phyloP scores from a whole-genome alignment of 148 eudicot species.

The Amaranthus hypochondriacus region DNA sequence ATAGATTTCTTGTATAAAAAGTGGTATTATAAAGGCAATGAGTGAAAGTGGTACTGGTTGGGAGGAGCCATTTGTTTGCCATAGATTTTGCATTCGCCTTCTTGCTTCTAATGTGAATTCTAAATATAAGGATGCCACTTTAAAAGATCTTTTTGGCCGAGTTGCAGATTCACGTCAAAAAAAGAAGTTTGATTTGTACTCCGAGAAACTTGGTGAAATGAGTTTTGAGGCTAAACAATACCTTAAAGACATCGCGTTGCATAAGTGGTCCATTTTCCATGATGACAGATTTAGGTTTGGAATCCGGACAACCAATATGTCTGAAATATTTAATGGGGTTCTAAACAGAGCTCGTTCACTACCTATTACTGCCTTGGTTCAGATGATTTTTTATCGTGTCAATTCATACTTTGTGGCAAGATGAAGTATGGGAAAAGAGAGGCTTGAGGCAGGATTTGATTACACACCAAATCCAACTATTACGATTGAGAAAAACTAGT shows the following conservation, averaged over 20 bases:
- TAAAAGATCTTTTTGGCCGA: neutral
- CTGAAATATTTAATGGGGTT: neutral
- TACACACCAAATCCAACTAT: neutral
- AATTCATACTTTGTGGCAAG: neutral
- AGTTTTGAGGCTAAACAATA: neutral
- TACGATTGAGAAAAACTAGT: neutral
- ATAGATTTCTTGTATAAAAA: too few relatives aligned
- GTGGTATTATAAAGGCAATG: too few relatives aligned
- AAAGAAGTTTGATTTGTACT: neutral
- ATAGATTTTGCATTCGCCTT: neutral
- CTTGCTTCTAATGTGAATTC: neutral
- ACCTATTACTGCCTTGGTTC: neutral
- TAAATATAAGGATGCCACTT: neutral
- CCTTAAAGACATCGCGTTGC: neutral
- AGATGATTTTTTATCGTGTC: neutral
- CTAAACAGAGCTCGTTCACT: neutral
- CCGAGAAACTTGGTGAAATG: neutral
- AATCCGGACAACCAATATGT: neutral
- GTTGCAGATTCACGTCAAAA: neutral
- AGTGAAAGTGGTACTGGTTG: too few relatives aligned
- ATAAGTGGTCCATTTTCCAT: constrained; percentile 8
- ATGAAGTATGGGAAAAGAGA: neutral
- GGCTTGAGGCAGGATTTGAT: neutral
- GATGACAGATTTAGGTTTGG: neutral
- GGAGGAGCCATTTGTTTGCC: neutral